Conservation (phyloP, 2,329 filamentous ascomycete species). For the Madurella fahalii region DNA sequence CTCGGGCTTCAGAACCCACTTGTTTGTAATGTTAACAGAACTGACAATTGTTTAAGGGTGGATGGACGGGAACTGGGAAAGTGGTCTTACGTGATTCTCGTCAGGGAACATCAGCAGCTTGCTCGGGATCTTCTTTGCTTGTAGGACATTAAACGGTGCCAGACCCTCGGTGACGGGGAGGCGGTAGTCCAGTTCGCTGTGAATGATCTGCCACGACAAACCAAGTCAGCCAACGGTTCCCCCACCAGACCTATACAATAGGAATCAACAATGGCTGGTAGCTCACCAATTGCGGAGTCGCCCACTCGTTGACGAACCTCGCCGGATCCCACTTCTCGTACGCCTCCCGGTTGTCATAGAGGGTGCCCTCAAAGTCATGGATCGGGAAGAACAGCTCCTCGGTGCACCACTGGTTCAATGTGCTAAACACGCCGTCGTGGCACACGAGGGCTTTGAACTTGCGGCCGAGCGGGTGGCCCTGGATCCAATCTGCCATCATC, state of each 20-base stretch:
- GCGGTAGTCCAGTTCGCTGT: slow-evolving; percentile 86
- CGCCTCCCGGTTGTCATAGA: slow-evolving; percentile 57
- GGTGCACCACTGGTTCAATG: slow-evolving; percentile 58
- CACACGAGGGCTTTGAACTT: slow-evolving; percentile 85
- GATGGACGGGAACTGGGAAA: slow-evolving; percentile 58
- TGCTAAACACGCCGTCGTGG: slow-evolving; percentile 82
- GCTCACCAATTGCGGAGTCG: slow-evolving; percentile 74
- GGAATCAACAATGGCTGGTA: neutral
- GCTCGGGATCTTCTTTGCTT: slow-evolving; percentile 70
- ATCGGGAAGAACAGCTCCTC: slow-evolving; percentile 69
- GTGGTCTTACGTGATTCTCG: slow-evolving; percentile 54
- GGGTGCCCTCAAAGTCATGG: slow-evolving; percentile 61
- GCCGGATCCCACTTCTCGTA: slow-evolving; percentile 71
- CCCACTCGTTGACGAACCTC: slow-evolving; percentile 63
- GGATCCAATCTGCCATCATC: slow-evolving; percentile 66
- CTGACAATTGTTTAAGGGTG: slow-evolving; percentile 49
- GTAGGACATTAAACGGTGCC: slow-evolving; percentile 80
- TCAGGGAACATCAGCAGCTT: slow-evolving; percentile 76
- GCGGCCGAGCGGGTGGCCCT: slow-evolving; percentile 76
- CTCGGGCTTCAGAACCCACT: slow-evolving; percentile 87
- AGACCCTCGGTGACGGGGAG: slow-evolving; percentile 81
- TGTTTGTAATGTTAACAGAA: slow-evolving; percentile 36
- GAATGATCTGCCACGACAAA: slow-evolving; percentile 50
- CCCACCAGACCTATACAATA: neutral
- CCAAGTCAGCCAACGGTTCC: neutral